Evolutionary conservation across 169 alveolate species (phyloP).

Genomic region (Plasmodium gonderi): DNA sequence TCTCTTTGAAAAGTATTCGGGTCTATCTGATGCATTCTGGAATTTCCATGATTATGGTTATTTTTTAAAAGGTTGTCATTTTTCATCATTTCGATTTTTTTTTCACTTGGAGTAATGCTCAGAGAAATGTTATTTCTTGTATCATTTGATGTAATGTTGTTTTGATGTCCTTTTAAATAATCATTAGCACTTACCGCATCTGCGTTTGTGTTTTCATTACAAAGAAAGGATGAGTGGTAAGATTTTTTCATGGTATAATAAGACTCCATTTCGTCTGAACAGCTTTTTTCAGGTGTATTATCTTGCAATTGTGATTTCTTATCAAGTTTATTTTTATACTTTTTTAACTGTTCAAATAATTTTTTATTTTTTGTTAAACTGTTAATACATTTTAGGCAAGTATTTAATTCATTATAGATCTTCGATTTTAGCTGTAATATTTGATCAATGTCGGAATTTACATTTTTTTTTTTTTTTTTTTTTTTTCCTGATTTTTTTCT

Average conservation of each 20-base stretch:
- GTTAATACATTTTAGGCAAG: constrained; percentile 25
- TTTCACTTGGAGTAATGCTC: background rate
- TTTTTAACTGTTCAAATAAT: constrained; percentile 32
- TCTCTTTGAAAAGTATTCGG: background rate
- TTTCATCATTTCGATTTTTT: background rate
- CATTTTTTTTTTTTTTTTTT: constrained; percentile 2
- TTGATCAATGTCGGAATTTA: constrained; percentile 16
- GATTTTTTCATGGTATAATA: constrained; percentile 47
- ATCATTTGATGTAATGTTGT: background rate
- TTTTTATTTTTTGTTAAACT: constrained; percentile 36
- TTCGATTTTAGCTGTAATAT: constrained; percentile 25
- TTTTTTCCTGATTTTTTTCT: background rate
- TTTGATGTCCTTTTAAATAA: background rate
- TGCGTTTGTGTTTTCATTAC: constrained; percentile 15
- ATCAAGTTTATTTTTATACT: constrained; percentile 2
- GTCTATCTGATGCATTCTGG: background rate
- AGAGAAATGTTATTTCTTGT: background rate
- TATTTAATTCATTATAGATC: constrained; percentile 6
- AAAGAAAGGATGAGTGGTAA: constrained; percentile 8
- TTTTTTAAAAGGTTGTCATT: background rate
- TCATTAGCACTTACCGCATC: background rate
- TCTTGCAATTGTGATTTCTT: background rate
- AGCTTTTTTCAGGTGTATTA: background rate
- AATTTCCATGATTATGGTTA: background rate
- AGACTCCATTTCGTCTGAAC: constrained; percentile 11